phyloP scores from a whole-genome alignment of 257 asterid genomes.

The Agastache rugosa region DNA sequence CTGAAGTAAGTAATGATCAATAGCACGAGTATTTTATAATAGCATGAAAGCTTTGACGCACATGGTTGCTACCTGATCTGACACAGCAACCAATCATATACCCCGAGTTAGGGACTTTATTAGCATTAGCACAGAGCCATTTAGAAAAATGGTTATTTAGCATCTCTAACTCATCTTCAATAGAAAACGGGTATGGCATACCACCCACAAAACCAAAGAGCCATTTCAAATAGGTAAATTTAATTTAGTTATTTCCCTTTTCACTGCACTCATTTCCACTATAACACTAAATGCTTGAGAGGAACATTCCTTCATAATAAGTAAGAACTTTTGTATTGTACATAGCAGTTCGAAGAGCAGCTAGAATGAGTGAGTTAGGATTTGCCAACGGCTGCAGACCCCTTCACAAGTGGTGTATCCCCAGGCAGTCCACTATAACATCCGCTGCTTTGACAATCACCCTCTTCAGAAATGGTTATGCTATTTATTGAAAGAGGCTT shows the following conservation, averaged over 20 bases:
- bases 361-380: background rate
- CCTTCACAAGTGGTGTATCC: background rate
- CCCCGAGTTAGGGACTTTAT: background rate
- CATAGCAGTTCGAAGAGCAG: background rate
- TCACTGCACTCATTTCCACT: conserved; percentile 10
- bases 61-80: conserved; percentile 2
- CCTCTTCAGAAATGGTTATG: background rate
- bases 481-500: too few relatives aligned
- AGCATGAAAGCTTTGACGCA: conserved; percentile 5
- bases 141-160: background rate
- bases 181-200: background rate
- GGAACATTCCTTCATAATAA: background rate
- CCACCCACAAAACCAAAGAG: background rate
- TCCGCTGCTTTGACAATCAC: background rate
- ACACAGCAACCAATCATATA: background rate
- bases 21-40: background rate
- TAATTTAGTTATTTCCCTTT: conserved; percentile 2
- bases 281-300: background rate
- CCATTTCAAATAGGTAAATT: background rate
- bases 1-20: conserved; percentile 6
- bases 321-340: background rate
- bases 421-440: background rate
- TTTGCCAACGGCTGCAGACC: background rate
- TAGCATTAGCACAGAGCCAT: background rate
- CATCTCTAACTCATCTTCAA: background rate